Evolutionary conservation across 2,329 filamentous ascomycete genomes (phyloP).

Genomic region (Neonectria faginata): DNA sequence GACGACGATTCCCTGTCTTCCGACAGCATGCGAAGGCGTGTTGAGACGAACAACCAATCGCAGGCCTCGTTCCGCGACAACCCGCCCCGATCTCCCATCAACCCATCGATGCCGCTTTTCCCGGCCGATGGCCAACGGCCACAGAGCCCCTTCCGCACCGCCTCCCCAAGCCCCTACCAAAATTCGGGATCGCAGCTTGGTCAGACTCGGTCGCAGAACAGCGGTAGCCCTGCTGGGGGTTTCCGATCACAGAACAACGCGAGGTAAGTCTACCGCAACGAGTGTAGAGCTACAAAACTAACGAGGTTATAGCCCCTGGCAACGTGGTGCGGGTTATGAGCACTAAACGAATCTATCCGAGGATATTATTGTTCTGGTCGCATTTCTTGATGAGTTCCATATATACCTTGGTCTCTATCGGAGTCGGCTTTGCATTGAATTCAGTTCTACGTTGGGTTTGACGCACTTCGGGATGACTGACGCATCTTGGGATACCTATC

Average conservation of each 20-base stretch:
- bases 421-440: conserved; percentile 31
- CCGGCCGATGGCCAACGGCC: conserved; percentile 52
- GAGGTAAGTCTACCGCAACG: conserved; percentile 47
- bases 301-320: conserved; percentile 54
- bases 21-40: conserved; percentile 53
- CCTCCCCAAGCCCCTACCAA: conserved; percentile 52
- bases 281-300: conserved; percentile 21
- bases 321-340: conserved; percentile 60
- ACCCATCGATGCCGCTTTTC: conserved; percentile 58
- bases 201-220: conserved; percentile 50
- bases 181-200: conserved; percentile 47
- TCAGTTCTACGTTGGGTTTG: conserved; percentile 24
- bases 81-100: conserved; percentile 54
- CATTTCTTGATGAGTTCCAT: conserved; percentile 36
- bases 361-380: conserved; percentile 23
- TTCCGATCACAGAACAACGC: conserved; percentile 54
- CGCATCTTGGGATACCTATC: conserved; percentile 13
- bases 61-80: conserved; percentile 49
- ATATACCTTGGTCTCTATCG: conserved; percentile 26
- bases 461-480: conserved; percentile 22
- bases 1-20: conserved; percentile 57
- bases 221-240: conserved; percentile 50
- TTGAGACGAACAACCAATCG: conserved; percentile 48
- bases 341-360: conserved; percentile 43
- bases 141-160: conserved; percentile 52